Evolutionary conservation across 768 basidiomycete genomes (phyloP).

Genomic region (Galerina sulciceps): DNA sequence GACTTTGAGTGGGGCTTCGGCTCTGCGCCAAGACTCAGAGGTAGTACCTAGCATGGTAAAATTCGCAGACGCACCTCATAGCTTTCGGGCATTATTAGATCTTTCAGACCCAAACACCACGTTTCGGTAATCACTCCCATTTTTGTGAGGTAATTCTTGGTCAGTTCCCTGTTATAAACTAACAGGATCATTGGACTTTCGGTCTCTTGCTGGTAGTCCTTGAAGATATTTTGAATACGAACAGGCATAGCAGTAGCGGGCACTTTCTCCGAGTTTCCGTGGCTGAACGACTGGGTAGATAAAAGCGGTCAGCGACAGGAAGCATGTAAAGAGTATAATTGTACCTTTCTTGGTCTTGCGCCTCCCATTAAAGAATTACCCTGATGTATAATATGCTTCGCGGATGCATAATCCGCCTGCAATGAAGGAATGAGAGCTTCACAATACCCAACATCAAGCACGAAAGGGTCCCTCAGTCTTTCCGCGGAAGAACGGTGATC

Average conservation of each 20-base stretch:
- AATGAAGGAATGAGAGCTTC: slow-evolving; percentile 32
- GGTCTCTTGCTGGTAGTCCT: slow-evolving; percentile 4
- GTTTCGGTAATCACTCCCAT: slow-evolving; percentile 43
- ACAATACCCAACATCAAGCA: slow-evolving; percentile 39
- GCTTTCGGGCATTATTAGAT: slow-evolving; percentile 27
- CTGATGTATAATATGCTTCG: slow-evolving; percentile 26
- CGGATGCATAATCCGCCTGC: slow-evolving; percentile 12
- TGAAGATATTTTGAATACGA: slow-evolving; percentile 27
- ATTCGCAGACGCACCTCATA: too few species aligned
- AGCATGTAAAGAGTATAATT: background rate
- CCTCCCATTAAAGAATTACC: slow-evolving; percentile 22
- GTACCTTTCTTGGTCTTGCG: slow-evolving; percentile 16
- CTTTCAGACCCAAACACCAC: slow-evolving; percentile 46
- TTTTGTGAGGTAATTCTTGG: slow-evolving; percentile 40
- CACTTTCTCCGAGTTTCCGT: slow-evolving; percentile 30
- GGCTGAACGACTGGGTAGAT: slow-evolving; percentile 27
- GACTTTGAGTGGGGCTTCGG: too few species aligned
- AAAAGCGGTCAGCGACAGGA: background rate
- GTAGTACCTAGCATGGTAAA: too few species aligned
- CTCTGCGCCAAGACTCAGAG: too few species aligned
- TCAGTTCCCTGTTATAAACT: slow-evolving; percentile 45
- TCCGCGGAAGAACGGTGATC: slow-evolving; percentile 26
- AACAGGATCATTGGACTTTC: slow-evolving; percentile 46
- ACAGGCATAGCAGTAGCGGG: slow-evolving; percentile 17
- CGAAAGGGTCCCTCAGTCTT: slow-evolving; percentile 22